Evolutionary conservation across 108 stramenopile species (phyloP).

Genomic region (Licmophora abbreviata): DNA sequence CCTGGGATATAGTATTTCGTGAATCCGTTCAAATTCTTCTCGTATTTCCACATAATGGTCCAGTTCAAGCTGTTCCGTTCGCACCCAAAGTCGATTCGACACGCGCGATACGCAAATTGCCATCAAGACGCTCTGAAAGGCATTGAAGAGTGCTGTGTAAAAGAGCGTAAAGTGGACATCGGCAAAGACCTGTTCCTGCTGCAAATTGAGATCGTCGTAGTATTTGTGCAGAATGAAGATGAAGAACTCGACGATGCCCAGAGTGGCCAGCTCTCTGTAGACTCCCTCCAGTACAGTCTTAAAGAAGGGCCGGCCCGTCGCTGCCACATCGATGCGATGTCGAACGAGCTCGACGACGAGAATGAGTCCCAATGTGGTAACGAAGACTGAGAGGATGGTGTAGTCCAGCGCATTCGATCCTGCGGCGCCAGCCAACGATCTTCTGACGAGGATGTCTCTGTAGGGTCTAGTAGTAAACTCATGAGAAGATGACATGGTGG

Average conservation of each 20-base stretch:
- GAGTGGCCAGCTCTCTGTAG: conserved; percentile 68
- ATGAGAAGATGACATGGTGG: too few species aligned
- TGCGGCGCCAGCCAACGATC: too few species aligned
- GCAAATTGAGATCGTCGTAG: conserved; percentile 31
- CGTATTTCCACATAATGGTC: conserved; percentile 86
- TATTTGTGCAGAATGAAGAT: conserved; percentile 61
- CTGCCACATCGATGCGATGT: conserved; percentile 53
- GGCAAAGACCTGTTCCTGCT: conserved; percentile 64
- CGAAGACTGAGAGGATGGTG: conserved; percentile 39
- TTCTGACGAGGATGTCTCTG: too few species aligned
- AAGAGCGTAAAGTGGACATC: conserved; percentile 86
- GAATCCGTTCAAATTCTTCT: conserved; percentile 65
- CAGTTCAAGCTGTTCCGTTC: conserved; percentile 74
- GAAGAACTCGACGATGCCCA: conserved; percentile 67
- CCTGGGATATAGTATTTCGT: background rate
- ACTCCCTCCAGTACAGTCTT: conserved; percentile 59
- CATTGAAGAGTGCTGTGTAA: conserved; percentile 81
- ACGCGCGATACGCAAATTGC: conserved; percentile 39
- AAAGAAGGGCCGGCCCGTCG: conserved; percentile 58
- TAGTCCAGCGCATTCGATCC: conserved; percentile 35
- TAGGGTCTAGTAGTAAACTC: too few species aligned
- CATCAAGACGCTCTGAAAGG: conserved; percentile 55
- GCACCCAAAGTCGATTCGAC: conserved; percentile 59
- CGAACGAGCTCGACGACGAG: conserved; percentile 59
- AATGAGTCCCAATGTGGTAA: conserved; percentile 59